These are phyloP conservation scores for Plasmodium falciparum DNA, from an alignment of 169 alveolate genomes.

Conservation along the genomic window DNA sequence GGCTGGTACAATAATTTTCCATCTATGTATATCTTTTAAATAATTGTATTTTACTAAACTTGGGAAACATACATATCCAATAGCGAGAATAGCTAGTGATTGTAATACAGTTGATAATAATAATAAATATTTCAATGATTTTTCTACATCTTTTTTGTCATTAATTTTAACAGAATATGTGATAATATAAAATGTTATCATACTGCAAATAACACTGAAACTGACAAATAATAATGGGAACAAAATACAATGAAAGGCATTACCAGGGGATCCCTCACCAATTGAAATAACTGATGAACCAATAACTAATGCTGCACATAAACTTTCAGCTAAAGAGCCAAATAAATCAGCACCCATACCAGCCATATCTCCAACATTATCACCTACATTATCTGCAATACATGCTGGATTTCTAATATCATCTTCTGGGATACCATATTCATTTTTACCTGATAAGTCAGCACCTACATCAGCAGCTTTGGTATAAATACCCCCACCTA, in stretches of 20 bases:
- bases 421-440: slow-evolving; percentile 92
- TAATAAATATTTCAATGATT: slow-evolving; percentile 88
- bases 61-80: slow-evolving; percentile 79
- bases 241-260: slow-evolving; percentile 81
- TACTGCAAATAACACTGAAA: slow-evolving; percentile 87
- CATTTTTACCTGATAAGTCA: slow-evolving; percentile 93
- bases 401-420: slow-evolving; percentile 94
- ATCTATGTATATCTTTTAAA: slow-evolving; percentile 68
- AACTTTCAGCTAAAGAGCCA: slow-evolving; percentile 94
- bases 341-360: slow-evolving; percentile 96
- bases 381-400: slow-evolving; percentile 96
- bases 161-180: slow-evolving; percentile 79
- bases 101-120: slow-evolving; percentile 89
- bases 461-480: slow-evolving; percentile 96
- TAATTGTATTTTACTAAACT: slow-evolving; percentile 35
- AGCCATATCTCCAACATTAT: slow-evolving; percentile 95
- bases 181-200: slow-evolving; percentile 86
- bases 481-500: slow-evolving; percentile 96
- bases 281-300: slow-evolving; percentile 86
- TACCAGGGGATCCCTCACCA: slow-evolving; percentile 7
- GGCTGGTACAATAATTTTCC: slow-evolving; percentile 83
- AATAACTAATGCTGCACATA: slow-evolving; percentile 93
- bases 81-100: slow-evolving; percentile 87
- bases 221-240: slow-evolving; percentile 87
- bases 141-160: slow-evolving; percentile 85